A percentile compares a stretch with the other conserved stretches of the same genome.
Conservation (phyloP, 2,329 filamentous ascomycete species). For the Verticillium zaregamsianum region DNA sequence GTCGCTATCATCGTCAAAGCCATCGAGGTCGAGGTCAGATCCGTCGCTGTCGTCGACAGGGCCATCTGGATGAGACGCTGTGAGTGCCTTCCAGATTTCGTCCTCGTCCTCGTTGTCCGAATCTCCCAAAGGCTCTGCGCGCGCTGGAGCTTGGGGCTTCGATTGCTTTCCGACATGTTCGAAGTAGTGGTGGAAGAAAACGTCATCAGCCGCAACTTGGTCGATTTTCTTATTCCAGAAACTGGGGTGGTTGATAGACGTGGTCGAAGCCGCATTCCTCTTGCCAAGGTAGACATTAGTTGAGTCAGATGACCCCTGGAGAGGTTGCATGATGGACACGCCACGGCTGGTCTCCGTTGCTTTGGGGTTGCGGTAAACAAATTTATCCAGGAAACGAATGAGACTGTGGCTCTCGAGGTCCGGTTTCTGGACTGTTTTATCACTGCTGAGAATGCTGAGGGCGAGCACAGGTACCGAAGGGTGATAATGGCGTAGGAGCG, state of each 20-base stretch:
- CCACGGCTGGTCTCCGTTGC: slow-evolving; percentile 64
- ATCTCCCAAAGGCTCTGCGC: slow-evolving; percentile 37
- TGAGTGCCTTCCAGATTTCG: slow-evolving; percentile 89
- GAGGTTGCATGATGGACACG: slow-evolving; percentile 92
- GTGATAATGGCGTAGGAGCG: slow-evolving; percentile 80
- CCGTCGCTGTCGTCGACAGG: slow-evolving; percentile 62
- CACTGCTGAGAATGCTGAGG: slow-evolving; percentile 61
- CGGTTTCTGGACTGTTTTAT: slow-evolving; percentile 77
- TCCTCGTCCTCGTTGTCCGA: slow-evolving; percentile 63
- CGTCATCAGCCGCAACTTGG: slow-evolving; percentile 84
- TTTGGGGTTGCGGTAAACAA: slow-evolving; percentile 96
- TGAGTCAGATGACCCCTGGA: slow-evolving; percentile 46
- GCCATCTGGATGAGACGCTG: slow-evolving; percentile 73
- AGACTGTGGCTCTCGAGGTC: slow-evolving; percentile 87
- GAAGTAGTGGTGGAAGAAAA: slow-evolving; percentile 99
- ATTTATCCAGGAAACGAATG: slow-evolving; percentile 94
- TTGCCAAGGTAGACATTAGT: neutral
- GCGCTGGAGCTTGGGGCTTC: slow-evolving; percentile 21
- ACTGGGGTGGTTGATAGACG: slow-evolving; percentile 71
- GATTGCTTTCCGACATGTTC: slow-evolving; percentile 63
- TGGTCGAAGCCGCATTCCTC: slow-evolving; percentile 17
- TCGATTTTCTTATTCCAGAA: slow-evolving; percentile 93
- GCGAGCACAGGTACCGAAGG: slow-evolving; percentile 88
- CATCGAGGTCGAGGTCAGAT: slow-evolving; percentile 45
- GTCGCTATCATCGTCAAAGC: slow-evolving; percentile 42